phyloP scores from a whole-genome alignment of 768 basidiomycete species.

The Hypholoma sublateritium region DNA sequence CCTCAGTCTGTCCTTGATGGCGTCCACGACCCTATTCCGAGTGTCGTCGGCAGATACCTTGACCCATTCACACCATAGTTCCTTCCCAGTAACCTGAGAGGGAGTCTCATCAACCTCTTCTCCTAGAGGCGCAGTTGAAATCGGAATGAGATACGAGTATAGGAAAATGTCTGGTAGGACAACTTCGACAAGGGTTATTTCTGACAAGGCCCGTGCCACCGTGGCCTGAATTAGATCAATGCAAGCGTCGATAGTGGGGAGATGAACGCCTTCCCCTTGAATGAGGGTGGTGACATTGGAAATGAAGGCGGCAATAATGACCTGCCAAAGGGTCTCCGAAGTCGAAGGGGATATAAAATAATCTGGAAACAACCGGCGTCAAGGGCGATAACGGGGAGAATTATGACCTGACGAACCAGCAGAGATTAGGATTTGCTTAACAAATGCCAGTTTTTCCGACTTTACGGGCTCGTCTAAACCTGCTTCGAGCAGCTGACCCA shows the following conservation, averaged over 20 bases:
- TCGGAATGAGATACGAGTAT: conserved; percentile 47
- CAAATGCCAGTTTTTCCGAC: conserved; percentile 27
- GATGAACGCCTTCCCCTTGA: conserved; percentile 23
- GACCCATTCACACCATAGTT: conserved; percentile 36
- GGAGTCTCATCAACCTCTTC: conserved; percentile 9
- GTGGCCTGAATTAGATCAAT: conserved; percentile 34
- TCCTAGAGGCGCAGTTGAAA: conserved; percentile 22
- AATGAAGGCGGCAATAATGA: conserved; percentile 33
- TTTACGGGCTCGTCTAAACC: conserved; percentile 28
- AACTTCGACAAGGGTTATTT: conserved; percentile 5
- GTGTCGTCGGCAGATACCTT: conserved; percentile 19
- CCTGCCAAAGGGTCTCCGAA: conserved; percentile 30
- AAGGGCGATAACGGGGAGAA: neutral
- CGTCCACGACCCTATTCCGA: conserved; percentile 24
- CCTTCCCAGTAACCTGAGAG: conserved; percentile 25
- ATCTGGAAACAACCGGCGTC: conserved; percentile 18
- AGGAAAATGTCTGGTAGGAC: conserved; percentile 45
- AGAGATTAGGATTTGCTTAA: conserved; percentile 38
- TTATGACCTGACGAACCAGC: conserved; percentile 37
- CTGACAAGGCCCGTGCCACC: conserved; percentile 15
- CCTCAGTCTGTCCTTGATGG: conserved; percentile 43
- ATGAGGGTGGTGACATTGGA: conserved; percentile 33
- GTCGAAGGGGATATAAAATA: conserved; percentile 35
- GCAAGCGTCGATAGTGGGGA: conserved; percentile 23
- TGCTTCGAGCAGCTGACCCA: conserved; percentile 38